A percentile compares a stretch with the other conserved stretches of the same genome.
These are phyloP conservation scores for Pseudotsuga menziesii DNA, from an alignment of 75 land plant species.

Conservation along the genomic window DNA sequence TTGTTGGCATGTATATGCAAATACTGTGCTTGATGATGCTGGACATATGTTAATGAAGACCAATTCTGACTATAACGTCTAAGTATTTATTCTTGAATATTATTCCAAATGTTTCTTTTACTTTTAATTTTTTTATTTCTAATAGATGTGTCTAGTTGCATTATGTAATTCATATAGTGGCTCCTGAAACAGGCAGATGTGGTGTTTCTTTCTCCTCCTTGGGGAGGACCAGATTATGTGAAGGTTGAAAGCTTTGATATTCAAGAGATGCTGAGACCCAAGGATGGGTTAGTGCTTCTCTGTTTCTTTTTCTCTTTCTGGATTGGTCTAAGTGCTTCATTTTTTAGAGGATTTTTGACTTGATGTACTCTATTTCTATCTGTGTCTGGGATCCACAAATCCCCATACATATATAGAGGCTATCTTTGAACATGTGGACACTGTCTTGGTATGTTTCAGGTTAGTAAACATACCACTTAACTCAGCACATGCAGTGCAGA, in stretches of 20 bases:
- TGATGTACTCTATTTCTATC: neutral
- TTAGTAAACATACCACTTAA: neutral
- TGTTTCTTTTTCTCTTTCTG: neutral
- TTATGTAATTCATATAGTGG: neutral
- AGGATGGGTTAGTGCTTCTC: constrained; percentile 49
- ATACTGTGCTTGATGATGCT: too few relatives aligned
- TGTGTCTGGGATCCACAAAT: too few relatives aligned
- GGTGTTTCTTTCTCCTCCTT: constrained; percentile 86
- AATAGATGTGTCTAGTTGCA: neutral
- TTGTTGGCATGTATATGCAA: too few relatives aligned
- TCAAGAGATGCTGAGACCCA: constrained; percentile 65
- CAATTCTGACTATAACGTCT: too few relatives aligned
- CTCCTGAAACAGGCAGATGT: constrained; percentile 57
- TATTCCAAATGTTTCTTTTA: too few relatives aligned
- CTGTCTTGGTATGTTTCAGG: neutral
- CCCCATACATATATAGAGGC: neutral
- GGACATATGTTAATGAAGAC: too few relatives aligned
- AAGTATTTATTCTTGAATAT: too few relatives aligned
- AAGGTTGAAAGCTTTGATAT: constrained; percentile 55
- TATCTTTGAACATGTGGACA: neutral
- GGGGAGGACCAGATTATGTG: constrained; percentile 91
- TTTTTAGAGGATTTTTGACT: neutral
- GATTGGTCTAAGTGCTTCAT: neutral
- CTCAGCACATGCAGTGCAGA: neutral
- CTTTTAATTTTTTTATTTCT: too few relatives aligned